Evolutionary conservation across 2,329 filamentous ascomycete genomes (phyloP), one percentile per base, ranked within the genome.

Genomic region (Pestalotiopsis sp.): DNA sequence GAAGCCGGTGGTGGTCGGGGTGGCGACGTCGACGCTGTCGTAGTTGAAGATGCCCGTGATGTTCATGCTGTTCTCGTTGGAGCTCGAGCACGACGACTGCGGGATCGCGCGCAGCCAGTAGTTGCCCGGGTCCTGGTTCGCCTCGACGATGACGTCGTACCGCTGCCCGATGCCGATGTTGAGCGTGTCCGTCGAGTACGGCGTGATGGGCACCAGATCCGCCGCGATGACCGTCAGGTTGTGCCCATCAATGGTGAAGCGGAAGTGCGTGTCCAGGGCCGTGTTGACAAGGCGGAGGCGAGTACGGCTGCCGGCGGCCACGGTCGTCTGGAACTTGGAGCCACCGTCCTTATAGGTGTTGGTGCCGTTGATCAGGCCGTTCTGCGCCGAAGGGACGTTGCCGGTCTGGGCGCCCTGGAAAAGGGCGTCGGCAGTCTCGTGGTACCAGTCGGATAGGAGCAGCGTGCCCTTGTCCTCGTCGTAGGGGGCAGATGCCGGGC

Each of bases 401-500:
- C 17, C 66, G n/a, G 69, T 72, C 69, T 78, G 71, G 36, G 76
- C 78, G 5, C 63, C 3, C 2, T 67, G 58, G 56, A 78, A 80
- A 1, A 84, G 73, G 65, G 81, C 71, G 66, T 83, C 82, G 2
- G 81, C 79, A 0, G 81, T 83, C 6, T 70, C 69, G 69, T 88
- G 85, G 71, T 84, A 84, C 87, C 88, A 91, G 73, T 91, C 90
- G 14, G 83, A 85, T 4, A 92, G 75, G 31, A 89, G 82, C 1
- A 92, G 72, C 13, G 83, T 79, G 3, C 91, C 90, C 0, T 91
- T 80, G 73, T 93, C 91, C 63, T 86, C 82, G 69, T 93, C 89
- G 72, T 91, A 91, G 72, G 88, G 83, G 13, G 84, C 81, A 2
- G 85, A 85, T 0, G 84, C 83, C 0, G 89, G 89, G 0, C 89